These are phyloP conservation scores for Trichoderma brevicompactum DNA, from an alignment of 2,329 filamentous ascomycete genomes.

Conservation along the genomic window DNA sequence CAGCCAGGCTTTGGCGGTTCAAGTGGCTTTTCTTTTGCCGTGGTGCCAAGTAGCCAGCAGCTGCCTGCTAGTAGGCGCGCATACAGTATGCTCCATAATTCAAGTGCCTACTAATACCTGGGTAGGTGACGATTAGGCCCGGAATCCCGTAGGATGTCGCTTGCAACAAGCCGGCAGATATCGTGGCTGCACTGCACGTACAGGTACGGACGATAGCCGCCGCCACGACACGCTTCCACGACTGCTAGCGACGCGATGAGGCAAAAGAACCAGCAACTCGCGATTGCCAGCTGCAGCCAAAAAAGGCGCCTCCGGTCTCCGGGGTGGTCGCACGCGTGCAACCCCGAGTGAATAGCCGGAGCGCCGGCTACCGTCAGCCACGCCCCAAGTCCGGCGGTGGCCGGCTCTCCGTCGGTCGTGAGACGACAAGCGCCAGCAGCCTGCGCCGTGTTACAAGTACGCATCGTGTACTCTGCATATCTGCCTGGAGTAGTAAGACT, in stretches of 20 bases:
- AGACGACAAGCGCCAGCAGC: background rate
- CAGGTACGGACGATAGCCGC: background rate
- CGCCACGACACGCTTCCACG: conserved; percentile 12
- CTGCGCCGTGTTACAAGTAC: conserved; percentile 5
- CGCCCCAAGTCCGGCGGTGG: conserved; percentile 17
- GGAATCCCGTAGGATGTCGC: conserved; percentile 2
- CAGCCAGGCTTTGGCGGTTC: background rate
- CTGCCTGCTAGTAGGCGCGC: background rate
- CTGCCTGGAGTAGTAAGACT: background rate
- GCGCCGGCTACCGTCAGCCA: conserved; percentile 22
- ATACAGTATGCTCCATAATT: background rate
- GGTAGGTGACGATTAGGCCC: conserved; percentile 15
- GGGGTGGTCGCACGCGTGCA: conserved; percentile 15
- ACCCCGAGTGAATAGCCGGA: conserved; percentile 26
- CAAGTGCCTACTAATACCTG: background rate
- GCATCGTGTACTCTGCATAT: background rate
- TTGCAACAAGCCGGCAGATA: background rate
- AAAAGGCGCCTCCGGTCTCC: conserved; percentile 16
- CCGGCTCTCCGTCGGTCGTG: conserved; percentile 18
- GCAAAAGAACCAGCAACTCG: background rate
- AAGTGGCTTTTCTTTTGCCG: background rate
- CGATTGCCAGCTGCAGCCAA: background rate
- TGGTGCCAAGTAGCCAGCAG: background rate
- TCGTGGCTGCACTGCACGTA: background rate
- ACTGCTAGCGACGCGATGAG: conserved; percentile 3